Base-by-base conservation (phyloP, 495 filamentous ascomycete genomes). In the Neurospora sp. region DNA sequence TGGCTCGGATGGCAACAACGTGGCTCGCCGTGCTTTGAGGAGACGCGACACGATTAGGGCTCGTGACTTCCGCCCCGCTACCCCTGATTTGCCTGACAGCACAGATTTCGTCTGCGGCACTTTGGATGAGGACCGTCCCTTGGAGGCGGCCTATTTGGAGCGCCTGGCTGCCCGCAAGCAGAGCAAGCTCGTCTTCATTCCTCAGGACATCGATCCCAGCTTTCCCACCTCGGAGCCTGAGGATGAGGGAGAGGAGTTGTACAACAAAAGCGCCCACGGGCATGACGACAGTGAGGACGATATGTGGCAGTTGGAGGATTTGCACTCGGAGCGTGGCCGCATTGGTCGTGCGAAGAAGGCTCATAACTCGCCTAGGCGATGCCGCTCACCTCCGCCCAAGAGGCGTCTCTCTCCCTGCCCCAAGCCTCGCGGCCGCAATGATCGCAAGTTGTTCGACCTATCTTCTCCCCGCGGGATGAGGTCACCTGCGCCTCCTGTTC, bases 71-170 rank as follows among this genome's bases (percentile, higher is more conserved):
- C 91, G 90, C 40, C 86, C 92, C 65, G 86, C 86, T 16, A 93
- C 92, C 1, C 93, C 93, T 12, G 93, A 97, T 72, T 83, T 98
- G 8, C 96, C 96, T 10, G 96, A 99, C 81, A 97, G 94, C 81
- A 97, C 94, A 45, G 96, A 98, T 80, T 99, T 99, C 78, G 96
- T 99, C 35, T 97, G 96, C 78, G 96, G 96, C 69, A 99, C 96
- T 16, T 84, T 99, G 20, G 96, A 98, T 77, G 96, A 99, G 79
- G 96, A 99, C 79, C 90, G 93, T 69, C 91, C 93, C n/a, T 81
- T 98, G 45, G 96, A 99, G 79, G 91, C 92, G 73, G 94, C 93
- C 3, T 99, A 97, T 79, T 88, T 97, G 68, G 93, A 92, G 12
- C 92, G 91, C 74, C 85, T 96, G 71, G 92, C 96, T 76, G 89